phyloP scores from a whole-genome alignment of 805 yeast species.

The Candida wancherniae region DNA sequence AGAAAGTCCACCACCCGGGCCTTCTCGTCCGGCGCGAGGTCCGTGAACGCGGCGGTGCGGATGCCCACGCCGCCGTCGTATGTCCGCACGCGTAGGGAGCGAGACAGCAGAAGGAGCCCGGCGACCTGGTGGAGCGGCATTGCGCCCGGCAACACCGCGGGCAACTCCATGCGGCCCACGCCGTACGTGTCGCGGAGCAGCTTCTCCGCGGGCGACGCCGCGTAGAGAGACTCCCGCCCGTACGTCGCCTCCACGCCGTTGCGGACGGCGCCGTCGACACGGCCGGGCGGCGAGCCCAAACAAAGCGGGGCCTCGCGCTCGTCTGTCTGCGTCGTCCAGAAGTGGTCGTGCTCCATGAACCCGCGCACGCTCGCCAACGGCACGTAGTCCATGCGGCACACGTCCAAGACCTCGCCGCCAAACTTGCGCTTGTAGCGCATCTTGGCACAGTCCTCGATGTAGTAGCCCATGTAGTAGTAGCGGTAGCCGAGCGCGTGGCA shows the following conservation, averaged over 20 bases:
- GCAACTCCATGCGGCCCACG: slow-evolving; percentile 18
- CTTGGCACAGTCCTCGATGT: slow-evolving; percentile 71
- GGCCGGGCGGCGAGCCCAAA: background rate
- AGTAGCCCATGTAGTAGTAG: slow-evolving; percentile 77
- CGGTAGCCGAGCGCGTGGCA: slow-evolving; percentile 41
- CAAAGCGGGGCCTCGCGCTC: background rate
- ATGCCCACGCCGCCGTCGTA: too few species aligned
- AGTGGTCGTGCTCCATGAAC: slow-evolving; percentile 24
- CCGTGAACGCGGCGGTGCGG: too few species aligned
- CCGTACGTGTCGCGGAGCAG: slow-evolving; percentile 14
- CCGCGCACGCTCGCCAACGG: slow-evolving; percentile 28
- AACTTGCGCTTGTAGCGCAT: slow-evolving; percentile 78
- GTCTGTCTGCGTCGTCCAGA: too few species aligned
- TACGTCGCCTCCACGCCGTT: slow-evolving; percentile 4
- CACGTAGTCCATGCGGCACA: slow-evolving; percentile 42
- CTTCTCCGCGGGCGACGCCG: slow-evolving; percentile 17
- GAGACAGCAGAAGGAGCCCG: too few species aligned
- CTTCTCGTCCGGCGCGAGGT: slow-evolving; percentile 18
- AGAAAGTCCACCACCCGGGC: slow-evolving; percentile 37
- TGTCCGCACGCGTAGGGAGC: too few species aligned
- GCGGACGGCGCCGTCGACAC: background rate
- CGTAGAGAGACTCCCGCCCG: slow-evolving; percentile 15
- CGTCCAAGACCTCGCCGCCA: slow-evolving; percentile 69
- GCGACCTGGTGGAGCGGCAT: slow-evolving; percentile 44
- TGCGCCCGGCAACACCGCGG: slow-evolving; percentile 48